Base-by-base conservation (phyloP, 768 basidiomycete species). In the Tubosaeta brunneosetosa region DNA sequence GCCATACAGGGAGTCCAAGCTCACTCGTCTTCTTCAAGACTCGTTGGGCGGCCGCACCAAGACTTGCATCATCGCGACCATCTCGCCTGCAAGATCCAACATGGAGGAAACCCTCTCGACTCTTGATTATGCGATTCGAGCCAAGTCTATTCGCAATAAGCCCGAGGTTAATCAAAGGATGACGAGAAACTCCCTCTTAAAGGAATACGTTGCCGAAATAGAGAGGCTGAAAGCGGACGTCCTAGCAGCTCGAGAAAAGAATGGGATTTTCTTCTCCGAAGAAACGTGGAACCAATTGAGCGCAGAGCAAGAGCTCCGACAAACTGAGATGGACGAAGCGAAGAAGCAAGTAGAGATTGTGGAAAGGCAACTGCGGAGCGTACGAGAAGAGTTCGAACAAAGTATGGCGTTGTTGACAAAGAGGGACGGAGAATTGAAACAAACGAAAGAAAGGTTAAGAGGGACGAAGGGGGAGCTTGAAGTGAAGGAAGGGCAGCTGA, bases 21-120 rank as follows among this genome's bases (percentile, higher is more conserved):
- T 99, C 49, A 99, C 97, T 13, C 90, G 97, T 33, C 79, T 99
- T 10, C 79, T 99, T 4, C 95, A 98, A 85, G 97, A 99, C 71
- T 99, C 97, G n/a, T 78, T 99, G 5, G 97, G 97, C 6, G 97
- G 97, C 0, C 81, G 85, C 31, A 99, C 97, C 6, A 98, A 97
- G 73, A 99, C 97, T 0, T 95, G 93, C 61, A 93, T 99, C 64
- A 90, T 99, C 56, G 97, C 94, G 0, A 98, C 97, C 6, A 83
- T 97, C 62, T 95, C 93, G 9, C 95, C 97, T 1, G 90, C 92
- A 5, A 84, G 91, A 22, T 90, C 85, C 25, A 97, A 95, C 65
- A 81, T 95, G 73, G 97, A 99, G 69, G 97, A 98, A 71, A 98
- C 97, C 0, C 80, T 97, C 17, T 97, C 94, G 3, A 99, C 97